These are phyloP conservation scores for Trichocladium antarcticum DNA, from an alignment of 495 filamentous ascomycete genomes.

Conservation along the genomic window DNA sequence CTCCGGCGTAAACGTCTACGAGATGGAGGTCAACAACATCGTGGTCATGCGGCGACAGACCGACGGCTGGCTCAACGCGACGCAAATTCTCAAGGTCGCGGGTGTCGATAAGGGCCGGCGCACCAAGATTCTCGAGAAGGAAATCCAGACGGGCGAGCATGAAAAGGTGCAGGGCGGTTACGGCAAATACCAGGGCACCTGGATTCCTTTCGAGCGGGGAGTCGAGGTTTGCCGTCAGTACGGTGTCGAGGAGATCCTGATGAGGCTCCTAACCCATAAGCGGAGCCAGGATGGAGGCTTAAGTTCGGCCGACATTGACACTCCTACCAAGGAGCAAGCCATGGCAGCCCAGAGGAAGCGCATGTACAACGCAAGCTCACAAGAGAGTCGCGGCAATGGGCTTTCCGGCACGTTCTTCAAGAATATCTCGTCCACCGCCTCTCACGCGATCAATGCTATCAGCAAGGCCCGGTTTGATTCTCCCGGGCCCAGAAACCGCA, in stretches of 20 bases:
- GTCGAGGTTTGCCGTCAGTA: conserved; percentile 90
- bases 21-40: conserved; percentile 88
- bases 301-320: conserved; percentile 58
- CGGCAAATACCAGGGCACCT: conserved; percentile 97
- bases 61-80: conserved; percentile 92
- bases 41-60: conserved; percentile 88
- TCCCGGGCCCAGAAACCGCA: conserved; percentile 54
- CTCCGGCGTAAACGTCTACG: conserved; percentile 88
- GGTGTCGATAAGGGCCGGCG: conserved; percentile 93
- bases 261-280: conserved; percentile 80
- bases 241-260: conserved; percentile 76
- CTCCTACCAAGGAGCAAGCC: conserved; percentile 97
- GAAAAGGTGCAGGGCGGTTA: conserved; percentile 98
- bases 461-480: conserved; percentile 92
- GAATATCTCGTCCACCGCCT: conserved; percentile 86
- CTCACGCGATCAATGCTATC: conserved; percentile 84
- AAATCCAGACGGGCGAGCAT: conserved; percentile 88
- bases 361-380: conserved; percentile 62
- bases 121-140: conserved; percentile 95
- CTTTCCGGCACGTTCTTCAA: conserved; percentile 83
- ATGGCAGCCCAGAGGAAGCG: conserved; percentile 95
- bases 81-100: conserved; percentile 92
- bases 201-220: conserved; percentile 86
- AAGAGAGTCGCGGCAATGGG: conserved; percentile 53
- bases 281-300: conserved; percentile 69